These are phyloP conservation scores for Rubus idaeus DNA, from an alignment of 306 rosid species.

Conservation along the genomic window DNA sequence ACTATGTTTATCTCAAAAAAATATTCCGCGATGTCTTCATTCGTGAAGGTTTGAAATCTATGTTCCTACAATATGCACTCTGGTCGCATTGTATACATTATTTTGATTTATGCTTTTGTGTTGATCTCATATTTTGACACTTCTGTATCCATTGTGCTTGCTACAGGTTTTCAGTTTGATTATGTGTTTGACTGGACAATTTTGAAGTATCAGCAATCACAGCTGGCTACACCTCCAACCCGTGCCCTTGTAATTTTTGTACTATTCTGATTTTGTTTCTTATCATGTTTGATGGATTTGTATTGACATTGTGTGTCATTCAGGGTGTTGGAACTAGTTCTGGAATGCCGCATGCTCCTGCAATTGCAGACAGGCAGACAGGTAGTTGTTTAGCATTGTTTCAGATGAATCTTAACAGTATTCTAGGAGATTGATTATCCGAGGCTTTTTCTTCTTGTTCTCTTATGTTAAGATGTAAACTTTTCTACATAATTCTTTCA, in stretches of 20 bases:
- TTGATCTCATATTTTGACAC: slow-evolving; percentile 5
- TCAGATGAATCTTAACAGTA: slow-evolving; percentile 14
- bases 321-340: slow-evolving; percentile 90
- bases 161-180: slow-evolving; percentile 92
- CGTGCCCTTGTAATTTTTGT: slow-evolving; percentile 55
- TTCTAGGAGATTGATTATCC: neutral
- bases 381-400: slow-evolving; percentile 44
- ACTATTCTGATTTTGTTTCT: slow-evolving; percentile 3
- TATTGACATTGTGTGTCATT: slow-evolving; percentile 20
- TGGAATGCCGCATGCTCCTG: slow-evolving; percentile 64
- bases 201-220: slow-evolving; percentile 93
- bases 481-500: neutral
- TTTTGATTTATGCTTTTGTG: neutral
- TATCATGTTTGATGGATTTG: slow-evolving; percentile 10
- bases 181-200: slow-evolving; percentile 98
- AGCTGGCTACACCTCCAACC: slow-evolving; percentile 77
- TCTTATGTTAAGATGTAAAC: too few species aligned
- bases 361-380: slow-evolving; percentile 65
- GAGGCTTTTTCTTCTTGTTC: neutral
- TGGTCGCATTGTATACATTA: neutral
- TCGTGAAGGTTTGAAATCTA: slow-evolving; percentile 70
- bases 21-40: slow-evolving; percentile 94
- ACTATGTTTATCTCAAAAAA: slow-evolving; percentile 92
- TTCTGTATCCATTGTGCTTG: slow-evolving; percentile 17
- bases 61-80: neutral